Evolutionary conservation across 176 grass and related monocot species (phyloP).

Genomic region (Raddia distichophylla): DNA sequence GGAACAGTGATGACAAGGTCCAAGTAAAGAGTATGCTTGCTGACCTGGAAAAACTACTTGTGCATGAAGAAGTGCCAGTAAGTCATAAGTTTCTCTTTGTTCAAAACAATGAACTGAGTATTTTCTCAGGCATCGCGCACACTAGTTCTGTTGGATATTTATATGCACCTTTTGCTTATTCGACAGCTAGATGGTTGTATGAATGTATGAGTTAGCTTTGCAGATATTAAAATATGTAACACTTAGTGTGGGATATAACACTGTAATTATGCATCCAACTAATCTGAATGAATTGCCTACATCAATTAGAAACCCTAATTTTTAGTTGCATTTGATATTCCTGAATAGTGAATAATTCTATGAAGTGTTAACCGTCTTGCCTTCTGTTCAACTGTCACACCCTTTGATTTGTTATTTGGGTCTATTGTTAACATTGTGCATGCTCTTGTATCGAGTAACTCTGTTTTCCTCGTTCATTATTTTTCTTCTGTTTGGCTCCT

Average conservation of each 20-base stretch:
- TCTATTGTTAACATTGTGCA: neutral
- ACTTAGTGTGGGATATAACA: neutral
- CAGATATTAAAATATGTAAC: neutral
- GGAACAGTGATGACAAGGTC: slow-evolving; percentile 35
- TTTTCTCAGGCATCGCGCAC: neutral
- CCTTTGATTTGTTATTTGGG: slow-evolving; percentile 5
- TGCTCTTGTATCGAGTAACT: neutral
- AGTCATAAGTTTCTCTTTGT: slow-evolving; percentile 7
- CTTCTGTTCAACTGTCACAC: neutral
- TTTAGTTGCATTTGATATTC: slow-evolving; percentile 15
- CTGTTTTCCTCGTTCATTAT: neutral
- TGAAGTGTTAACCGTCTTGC: neutral
- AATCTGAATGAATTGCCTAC: neutral
- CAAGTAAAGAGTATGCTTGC: slow-evolving; percentile 52
- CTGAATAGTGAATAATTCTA: neutral
- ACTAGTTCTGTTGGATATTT: slow-evolving; percentile 1
- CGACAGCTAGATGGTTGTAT: neutral
- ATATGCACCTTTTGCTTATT: neutral
- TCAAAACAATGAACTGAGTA: neutral
- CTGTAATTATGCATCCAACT: slow-evolving; percentile 2
- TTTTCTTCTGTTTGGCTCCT: neutral
- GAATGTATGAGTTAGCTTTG: neutral
- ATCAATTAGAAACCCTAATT: neutral
- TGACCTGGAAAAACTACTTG: slow-evolving; percentile 78
- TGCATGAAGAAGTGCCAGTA: slow-evolving; percentile 80